Conservation (phyloP, 805 yeast genomes). For the Yarrowia divulgata region DNA sequence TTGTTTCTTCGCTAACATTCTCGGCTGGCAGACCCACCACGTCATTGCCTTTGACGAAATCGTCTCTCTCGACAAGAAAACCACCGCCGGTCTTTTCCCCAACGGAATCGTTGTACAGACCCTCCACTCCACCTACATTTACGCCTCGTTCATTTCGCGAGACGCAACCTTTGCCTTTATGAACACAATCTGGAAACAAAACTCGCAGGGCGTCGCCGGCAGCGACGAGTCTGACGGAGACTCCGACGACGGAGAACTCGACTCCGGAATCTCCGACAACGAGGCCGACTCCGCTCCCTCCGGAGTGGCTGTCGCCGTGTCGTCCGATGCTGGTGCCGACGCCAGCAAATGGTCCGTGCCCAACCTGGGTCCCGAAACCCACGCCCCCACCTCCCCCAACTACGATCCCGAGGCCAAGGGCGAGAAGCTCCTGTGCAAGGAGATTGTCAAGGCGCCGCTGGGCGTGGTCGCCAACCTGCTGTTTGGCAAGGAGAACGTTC, state of each 20-base stretch:
- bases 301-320: conserved; percentile 9
- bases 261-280: conserved; percentile 39
- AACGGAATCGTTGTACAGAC: conserved; percentile 84
- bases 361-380: conserved; percentile 71
- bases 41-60: conserved; percentile 76
- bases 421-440: conserved; percentile 62
- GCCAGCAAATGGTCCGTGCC: conserved; percentile 46
- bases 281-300: conserved; percentile 20
- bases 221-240: conserved; percentile 35
- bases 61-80: conserved; percentile 73
- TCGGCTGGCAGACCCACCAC: conserved; percentile 90
- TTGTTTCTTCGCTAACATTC: conserved; percentile 84
- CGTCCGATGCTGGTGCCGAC: conserved; percentile 29
- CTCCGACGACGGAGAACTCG: conserved; percentile 40
- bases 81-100: conserved; percentile 89
- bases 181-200: conserved; percentile 68
- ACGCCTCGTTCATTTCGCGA: conserved; percentile 86
- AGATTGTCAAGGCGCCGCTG: conserved; percentile 69
- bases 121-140: conserved; percentile 66
- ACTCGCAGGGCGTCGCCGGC: conserved; percentile 40
- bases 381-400: conserved; percentile 62
- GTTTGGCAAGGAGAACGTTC: conserved; percentile 66
- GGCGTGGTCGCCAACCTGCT: conserved; percentile 75
- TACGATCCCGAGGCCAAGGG: conserved; percentile 56
- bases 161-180: conserved; percentile 78